phyloP scores from a whole-genome alignment of 2,329 filamentous ascomycete species.

The Nigrospora oryzae region DNA sequence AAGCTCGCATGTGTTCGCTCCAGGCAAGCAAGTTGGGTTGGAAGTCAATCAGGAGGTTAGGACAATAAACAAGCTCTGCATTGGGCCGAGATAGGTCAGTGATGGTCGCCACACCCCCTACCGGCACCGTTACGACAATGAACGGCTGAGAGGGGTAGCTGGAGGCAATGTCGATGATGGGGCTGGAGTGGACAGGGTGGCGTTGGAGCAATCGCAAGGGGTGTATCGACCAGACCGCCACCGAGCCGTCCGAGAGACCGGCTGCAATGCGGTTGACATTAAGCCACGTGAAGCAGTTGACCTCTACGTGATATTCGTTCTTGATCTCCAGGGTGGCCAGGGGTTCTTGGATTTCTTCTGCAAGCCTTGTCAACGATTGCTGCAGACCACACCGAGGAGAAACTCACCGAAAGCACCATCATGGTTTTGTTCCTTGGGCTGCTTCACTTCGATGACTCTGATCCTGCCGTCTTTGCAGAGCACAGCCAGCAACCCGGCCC shows the following conservation, averaged over 20 bases:
- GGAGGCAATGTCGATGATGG: constrained; percentile 45
- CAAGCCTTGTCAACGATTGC: constrained; percentile 10
- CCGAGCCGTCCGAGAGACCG: constrained; percentile 47
- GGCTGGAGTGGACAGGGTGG: constrained; percentile 43
- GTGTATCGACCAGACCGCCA: constrained; percentile 47
- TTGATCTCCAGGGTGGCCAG: constrained; percentile 34
- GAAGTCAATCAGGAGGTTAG: constrained; percentile 39
- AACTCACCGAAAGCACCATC: not conserved
- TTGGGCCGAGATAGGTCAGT: constrained; percentile 44
- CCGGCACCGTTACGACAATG: constrained; percentile 43
- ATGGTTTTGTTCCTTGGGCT: constrained; percentile 3
- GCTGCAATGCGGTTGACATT: constrained; percentile 45
- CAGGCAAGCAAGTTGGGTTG: constrained; percentile 46
- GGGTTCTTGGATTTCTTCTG: constrained; percentile 36
- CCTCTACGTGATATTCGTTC: constrained; percentile 37
- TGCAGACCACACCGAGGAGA: not conserved
- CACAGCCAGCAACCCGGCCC: constrained; percentile 34
- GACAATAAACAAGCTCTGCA: constrained; percentile 44
- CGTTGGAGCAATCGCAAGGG: constrained; percentile 40
- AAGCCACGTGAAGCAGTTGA: constrained; percentile 46
- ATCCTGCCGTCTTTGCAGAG: constrained; percentile 43
- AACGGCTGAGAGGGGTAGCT: constrained; percentile 49
- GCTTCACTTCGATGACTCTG: constrained; percentile 35
- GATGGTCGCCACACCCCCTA: constrained; percentile 44
- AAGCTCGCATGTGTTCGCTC: constrained; percentile 47